Evolutionary conservation across 176 grass and related monocot genomes (phyloP).

Genomic region (Musa itinerans): DNA sequence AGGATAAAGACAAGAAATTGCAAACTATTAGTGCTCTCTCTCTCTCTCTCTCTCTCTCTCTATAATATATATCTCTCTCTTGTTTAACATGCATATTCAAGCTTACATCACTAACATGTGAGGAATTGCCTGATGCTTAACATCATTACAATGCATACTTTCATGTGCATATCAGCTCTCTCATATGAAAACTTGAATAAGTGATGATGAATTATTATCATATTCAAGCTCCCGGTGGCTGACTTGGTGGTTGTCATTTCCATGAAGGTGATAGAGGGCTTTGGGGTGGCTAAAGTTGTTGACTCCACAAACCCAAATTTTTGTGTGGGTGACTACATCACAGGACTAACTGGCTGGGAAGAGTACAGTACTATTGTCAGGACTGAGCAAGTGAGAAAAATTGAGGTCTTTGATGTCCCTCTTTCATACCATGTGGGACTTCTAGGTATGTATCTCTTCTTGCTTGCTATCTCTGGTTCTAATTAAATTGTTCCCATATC

Average conservation of each 20-base stretch:
- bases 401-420: slow-evolving; percentile 37
- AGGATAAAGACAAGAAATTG: too few species aligned
- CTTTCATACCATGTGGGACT: slow-evolving; percentile 79
- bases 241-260: background rate
- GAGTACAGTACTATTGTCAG: slow-evolving; percentile 60
- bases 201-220: background rate
- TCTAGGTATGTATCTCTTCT: slow-evolving; percentile 32
- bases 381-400: slow-evolving; percentile 50
- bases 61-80: too few species aligned
- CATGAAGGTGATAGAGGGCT: slow-evolving; percentile 52
- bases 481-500: too few species aligned
- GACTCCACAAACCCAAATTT: slow-evolving; percentile 60
- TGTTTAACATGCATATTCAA: too few species aligned
- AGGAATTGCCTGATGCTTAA: too few species aligned
- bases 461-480: too few species aligned
- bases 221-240: background rate
- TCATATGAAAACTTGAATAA: background rate
- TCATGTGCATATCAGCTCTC: background rate
- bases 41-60: too few species aligned
- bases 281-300: slow-evolving; percentile 53
- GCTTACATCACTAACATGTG: too few species aligned
- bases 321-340: slow-evolving; percentile 42
- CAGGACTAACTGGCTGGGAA: slow-evolving; percentile 78
- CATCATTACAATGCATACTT: too few species aligned
- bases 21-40: too few species aligned